Evolutionary conservation across 345 rosid species (phyloP), one percentile per base, ranked within the genome.

Genomic region (Psidium guajava): DNA sequence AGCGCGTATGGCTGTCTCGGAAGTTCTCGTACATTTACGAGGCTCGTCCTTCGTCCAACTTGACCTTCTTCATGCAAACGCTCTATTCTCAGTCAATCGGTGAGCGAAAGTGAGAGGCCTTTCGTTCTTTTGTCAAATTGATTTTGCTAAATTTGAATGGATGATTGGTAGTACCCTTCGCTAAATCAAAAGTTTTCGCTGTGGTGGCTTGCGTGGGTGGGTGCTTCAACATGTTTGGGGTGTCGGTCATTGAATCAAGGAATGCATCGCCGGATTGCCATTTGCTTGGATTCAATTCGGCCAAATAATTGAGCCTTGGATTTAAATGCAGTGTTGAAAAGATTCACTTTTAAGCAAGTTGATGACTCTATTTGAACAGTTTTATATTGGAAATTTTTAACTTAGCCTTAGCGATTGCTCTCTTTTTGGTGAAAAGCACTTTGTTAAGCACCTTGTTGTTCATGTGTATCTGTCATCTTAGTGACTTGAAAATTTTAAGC

Each of bases 11-110:
- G 88, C 32, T 74, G 77, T 87, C 85, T 22, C 82, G 82, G 64
- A 87, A 87, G 85, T 87, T 87, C 85, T 80, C 88, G 13, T 87
- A 47, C 86, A 87, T 87, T 9, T 87, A 53, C 75, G 85, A 84
- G 82, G 88, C 86, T 55, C 55, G 82, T 82, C 88, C 88, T 64
- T 54, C 85, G 5, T 59, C 84, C 81, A 82, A 87, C 51, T 55
- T 69, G 82, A 57, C 88, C 56, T 84, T 87, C 56, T 87, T 84
- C 82, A 87, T 87, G 88, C 88, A 87, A 18, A 81, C 86, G 28
- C 75, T 87, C 49, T 87, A 84, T 73, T 77, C 86, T 74, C 86
- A 87, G 56, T 61, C 84, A 27, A 73, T 87, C n/a, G 88, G 88
- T 85, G 74, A 44, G 86, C 8, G 50, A 28, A 25, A 56, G 12